Percentiles rank a stretch among this genome's conserved stretches.
Evolutionary conservation across 768 basidiomycete species (phyloP).

Genomic region (Tulasnella sp.): DNA sequence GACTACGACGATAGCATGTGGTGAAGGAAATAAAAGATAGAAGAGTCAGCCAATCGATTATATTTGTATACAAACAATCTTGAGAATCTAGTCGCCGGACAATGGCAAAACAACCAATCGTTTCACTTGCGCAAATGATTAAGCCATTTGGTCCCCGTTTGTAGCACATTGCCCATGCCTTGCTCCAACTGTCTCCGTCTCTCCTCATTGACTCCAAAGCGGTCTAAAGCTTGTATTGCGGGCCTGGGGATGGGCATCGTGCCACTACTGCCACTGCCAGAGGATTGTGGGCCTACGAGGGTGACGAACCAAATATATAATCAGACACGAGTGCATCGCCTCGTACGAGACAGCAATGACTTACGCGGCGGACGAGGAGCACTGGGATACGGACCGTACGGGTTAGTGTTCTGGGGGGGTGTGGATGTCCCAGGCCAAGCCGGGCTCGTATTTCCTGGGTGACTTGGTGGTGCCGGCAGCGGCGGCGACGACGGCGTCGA

Average conservation of each 20-base stretch:
- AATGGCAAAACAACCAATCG: no score
- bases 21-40: no score
- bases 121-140: background rate
- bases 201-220: slow-evolving; percentile 40
- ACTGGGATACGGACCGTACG: no score
- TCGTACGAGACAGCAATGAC: no score
- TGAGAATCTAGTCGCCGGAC: no score
- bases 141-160: slow-evolving; percentile 23
- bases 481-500: background rate
- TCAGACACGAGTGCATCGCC: no score
- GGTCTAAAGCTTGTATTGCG: slow-evolving; percentile 45
- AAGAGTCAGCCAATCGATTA: no score
- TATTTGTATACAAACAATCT: no score
- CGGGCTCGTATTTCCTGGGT: slow-evolving; percentile 17
- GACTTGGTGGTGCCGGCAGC: slow-evolving; percentile 17
- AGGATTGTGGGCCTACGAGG: background rate
- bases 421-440: slow-evolving; percentile 8
- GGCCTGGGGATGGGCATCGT: slow-evolving; percentile 27
- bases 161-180: slow-evolving; percentile 36
- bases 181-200: slow-evolving; percentile 41
- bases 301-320: no score
- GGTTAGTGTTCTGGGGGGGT: background rate
- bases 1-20: slow-evolving; percentile 3
- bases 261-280: background rate
- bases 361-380: background rate